These are phyloP conservation scores for Populus deltoides DNA, from an alignment of 345 rosid genomes.

Conservation along the genomic window DNA sequence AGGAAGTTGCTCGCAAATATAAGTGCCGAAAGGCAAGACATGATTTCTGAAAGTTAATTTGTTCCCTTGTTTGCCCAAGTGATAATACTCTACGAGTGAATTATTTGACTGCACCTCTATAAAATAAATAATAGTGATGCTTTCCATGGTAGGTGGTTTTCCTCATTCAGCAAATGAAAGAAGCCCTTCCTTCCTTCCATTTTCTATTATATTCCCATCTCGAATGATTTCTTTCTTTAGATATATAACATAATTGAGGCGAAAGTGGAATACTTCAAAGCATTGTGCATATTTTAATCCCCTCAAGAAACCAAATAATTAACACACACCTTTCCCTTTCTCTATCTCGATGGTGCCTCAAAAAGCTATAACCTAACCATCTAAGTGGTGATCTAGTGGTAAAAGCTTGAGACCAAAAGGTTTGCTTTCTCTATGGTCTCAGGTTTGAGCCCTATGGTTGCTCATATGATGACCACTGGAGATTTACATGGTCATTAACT, in stretches of 20 bases:
- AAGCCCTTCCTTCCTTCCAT: background rate
- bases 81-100: constrained; percentile 9
- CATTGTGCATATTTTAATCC: background rate
- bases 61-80: constrained; percentile 4
- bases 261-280: background rate
- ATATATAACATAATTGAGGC: background rate
- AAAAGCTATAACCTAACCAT: background rate
- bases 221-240: background rate
- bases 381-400: too few relatives aligned
- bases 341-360: background rate
- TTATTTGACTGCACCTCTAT: background rate
- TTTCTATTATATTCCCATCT: background rate
- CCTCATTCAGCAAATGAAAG: background rate
- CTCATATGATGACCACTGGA: too few relatives aligned
- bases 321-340: background rate
- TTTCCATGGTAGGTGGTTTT: background rate
- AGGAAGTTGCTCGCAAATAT: background rate
- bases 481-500: too few relatives aligned
- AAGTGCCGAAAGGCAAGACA: background rate
- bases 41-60: background rate
- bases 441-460: too few relatives aligned
- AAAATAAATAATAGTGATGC: background rate
- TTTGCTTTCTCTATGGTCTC: too few relatives aligned
- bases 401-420: too few relatives aligned
- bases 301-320: background rate